Conservation (phyloP, 345 rosid genomes). For the Hevea brasiliensis region DNA sequence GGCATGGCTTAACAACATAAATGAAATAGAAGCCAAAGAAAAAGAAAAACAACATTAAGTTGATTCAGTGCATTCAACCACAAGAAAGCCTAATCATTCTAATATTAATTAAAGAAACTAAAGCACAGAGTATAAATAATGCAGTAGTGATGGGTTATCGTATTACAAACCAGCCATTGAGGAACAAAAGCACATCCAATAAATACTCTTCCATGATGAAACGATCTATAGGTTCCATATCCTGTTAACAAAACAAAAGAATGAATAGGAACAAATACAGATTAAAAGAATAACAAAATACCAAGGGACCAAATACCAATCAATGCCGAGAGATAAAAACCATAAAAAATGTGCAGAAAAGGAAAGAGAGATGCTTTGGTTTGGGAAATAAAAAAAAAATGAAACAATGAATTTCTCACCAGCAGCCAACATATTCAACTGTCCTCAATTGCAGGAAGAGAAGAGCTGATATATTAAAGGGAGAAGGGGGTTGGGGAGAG, state of each 20-base stretch:
- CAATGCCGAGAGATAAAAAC: neutral
- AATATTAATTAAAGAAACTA: neutral
- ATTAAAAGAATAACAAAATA: neutral
- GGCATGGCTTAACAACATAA: neutral
- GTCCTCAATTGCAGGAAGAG: too few relatives aligned
- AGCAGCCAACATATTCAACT: neutral
- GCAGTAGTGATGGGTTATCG: neutral
- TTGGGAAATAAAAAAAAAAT: too few relatives aligned
- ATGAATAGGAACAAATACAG: slow-evolving; percentile 9
- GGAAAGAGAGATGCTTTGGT: neutral
- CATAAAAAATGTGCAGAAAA: neutral
- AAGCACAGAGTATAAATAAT: neutral
- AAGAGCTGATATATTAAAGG: neutral
- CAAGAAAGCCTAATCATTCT: too few relatives aligned
- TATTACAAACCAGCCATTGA: slow-evolving; percentile 89
- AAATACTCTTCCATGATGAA: slow-evolving; percentile 90
- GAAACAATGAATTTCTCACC: neutral
- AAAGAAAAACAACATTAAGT: neutral
- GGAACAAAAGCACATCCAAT: slow-evolving; percentile 87
- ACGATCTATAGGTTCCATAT: slow-evolving; percentile 90
- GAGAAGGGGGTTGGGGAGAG: too few relatives aligned
- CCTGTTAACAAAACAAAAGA: slow-evolving; percentile 48
- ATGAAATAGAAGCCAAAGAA: neutral
- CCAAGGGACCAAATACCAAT: too few relatives aligned
- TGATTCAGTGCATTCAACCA: too few relatives aligned